Evolutionary conservation across 148 eudicot genomes (phyloP).

Genomic region (Chenopodium berlandieri): DNA sequence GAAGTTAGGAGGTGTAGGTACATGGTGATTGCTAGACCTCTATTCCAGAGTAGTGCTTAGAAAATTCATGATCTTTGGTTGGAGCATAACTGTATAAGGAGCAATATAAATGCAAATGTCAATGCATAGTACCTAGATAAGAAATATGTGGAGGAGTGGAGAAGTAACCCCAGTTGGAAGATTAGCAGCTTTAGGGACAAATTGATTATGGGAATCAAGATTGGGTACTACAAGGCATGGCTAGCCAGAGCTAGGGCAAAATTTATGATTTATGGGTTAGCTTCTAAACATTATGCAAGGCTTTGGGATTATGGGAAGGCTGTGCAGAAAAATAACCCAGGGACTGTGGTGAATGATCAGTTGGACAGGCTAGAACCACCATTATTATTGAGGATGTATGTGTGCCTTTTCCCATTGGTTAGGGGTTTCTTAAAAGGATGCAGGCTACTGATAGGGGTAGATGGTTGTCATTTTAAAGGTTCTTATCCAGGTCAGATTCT

Average conservation of each 20-base stretch:
- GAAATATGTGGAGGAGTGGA: too few species aligned
- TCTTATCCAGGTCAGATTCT: too few species aligned
- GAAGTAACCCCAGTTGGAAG: not conserved
- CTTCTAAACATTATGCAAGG: not conserved
- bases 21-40: not conserved
- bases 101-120: not conserved
- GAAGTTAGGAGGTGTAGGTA: not conserved
- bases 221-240: not conserved
- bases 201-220: not conserved
- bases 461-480: too few species aligned
- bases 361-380: not conserved
- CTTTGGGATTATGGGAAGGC: conserved; percentile 9
- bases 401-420: not conserved
- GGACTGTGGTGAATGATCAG: too few species aligned
- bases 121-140: too few species aligned
- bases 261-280: not conserved
- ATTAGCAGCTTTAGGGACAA: not conserved
- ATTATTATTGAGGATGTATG: conserved; percentile 1
- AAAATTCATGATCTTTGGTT: not conserved
- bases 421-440: too few species aligned
- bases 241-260: not conserved
- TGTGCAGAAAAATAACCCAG: not conserved
- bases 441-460: too few species aligned
- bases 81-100: not conserved
- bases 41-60: not conserved